phyloP scores from a whole-genome alignment of 495 filamentous ascomycete genomes.

The Daldinia loculata region DNA sequence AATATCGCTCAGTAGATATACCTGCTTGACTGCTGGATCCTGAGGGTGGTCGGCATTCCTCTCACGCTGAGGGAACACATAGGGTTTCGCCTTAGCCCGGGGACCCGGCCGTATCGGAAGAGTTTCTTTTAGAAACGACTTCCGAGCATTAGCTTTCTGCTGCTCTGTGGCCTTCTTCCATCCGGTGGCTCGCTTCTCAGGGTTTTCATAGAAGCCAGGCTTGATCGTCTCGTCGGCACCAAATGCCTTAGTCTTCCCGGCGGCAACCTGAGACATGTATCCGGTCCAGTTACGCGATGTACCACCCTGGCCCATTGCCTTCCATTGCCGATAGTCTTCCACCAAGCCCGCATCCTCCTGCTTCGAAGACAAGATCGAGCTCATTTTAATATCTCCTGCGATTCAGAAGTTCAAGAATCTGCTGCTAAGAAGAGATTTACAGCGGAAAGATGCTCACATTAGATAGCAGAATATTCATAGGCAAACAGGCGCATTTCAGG shows the following conservation, averaged over 20 bases:
- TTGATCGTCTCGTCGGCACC: constrained; percentile 28
- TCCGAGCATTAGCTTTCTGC: constrained; percentile 26
- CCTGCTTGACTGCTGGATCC: constrained; percentile 21
- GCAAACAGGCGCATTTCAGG: not conserved
- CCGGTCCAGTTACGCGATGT: constrained; percentile 15
- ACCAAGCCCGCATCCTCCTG: constrained; percentile 9
- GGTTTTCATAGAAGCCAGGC: constrained; percentile 30
- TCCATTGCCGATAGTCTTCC: constrained; percentile 26
- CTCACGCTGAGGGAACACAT: constrained; percentile 35
- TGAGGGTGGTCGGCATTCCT: constrained; percentile 30
- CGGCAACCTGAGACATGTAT: constrained; percentile 23
- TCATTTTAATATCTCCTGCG: constrained; percentile 1
- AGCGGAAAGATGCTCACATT: constrained; percentile 13
- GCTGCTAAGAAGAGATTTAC: constrained; percentile 4
- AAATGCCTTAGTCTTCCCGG: constrained; percentile 26
- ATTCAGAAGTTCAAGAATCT: constrained; percentile 12
- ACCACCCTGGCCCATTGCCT: constrained; percentile 34
- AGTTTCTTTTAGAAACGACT: constrained; percentile 26
- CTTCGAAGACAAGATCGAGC: constrained; percentile 13
- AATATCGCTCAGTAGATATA: not conserved
- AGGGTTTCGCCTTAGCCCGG: constrained; percentile 25
- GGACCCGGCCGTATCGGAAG: constrained; percentile 30
- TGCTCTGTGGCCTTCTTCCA: constrained; percentile 33
- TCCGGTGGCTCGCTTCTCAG: constrained; percentile 27
- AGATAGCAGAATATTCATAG: not conserved